Evolutionary conservation across 768 basidiomycete genomes (phyloP), one percentile per base, ranked within the genome.

Genomic region (Leucosporidium creatinivorum): DNA sequence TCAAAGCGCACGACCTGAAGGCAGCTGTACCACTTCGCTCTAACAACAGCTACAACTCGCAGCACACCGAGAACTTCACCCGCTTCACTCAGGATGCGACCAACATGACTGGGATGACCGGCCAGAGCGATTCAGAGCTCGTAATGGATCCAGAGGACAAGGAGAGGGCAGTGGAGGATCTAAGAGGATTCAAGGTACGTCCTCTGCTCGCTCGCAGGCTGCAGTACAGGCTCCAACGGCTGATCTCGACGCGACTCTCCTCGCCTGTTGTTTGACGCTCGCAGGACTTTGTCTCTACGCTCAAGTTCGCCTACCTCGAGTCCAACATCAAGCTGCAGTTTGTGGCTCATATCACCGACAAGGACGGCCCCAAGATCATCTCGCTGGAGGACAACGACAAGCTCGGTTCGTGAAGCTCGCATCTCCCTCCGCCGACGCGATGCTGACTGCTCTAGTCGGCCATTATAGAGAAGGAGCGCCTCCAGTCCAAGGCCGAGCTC

Each of bases 281-380:
- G 56, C 56, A 72, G 70, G 65, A 69, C 19, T 52, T 62, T 4
- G 62, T 72, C 28, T 72, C 71, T 61, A 63, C 48, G 1, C 65
- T 72, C 62, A 72, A 72, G 65, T 69, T 72, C 33, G 71, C 71
- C n/a, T 72, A 72, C 63, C 62, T 72, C 44, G 71, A 72, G 31
- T 63, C 68, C 50, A 66, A 64, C 54, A 64, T 67, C 48, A 63
- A 66, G 25, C 65, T 68, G 33, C 64, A 64, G 47, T 69, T 72
- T 30, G 25, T 62, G 21, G 58, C 47, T 23, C 71, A 72, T 44
- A 44, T 72, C 54, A 48, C 67, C 36, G 19, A 28, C 21, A n/a
- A 26, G 26, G 60, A 49, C 25, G 60, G 60, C 18, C 48, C 50
- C 25, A 48, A 9, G 12, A 25, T 52, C 25, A 33, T 61, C 21